Evolutionary conservation across 805 yeast species (phyloP), one percentile per base, ranked within the genome.

Genomic region (Candida ovalis): DNA sequence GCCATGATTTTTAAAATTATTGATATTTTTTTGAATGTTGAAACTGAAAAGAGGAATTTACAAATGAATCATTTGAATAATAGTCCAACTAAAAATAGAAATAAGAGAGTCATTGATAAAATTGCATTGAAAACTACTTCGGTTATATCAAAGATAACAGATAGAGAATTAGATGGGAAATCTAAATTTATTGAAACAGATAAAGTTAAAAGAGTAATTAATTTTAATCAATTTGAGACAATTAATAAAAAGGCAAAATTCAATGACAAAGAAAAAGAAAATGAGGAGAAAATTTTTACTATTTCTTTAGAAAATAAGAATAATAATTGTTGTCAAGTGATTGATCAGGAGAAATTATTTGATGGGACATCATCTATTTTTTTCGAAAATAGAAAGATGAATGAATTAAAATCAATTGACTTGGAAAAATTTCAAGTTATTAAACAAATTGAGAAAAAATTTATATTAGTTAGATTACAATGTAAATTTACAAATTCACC

Each of bases 391-490:
- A 19, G 35, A 5, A 22, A 44, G 5, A 30, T 45, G 3, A 28
- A 60, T 10, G 44, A 52, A 19, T 41, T 71, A 4, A 40, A 52
- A 3, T 55, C 56, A 17, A 46, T 46, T 1, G 60, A 63, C 25
- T 45, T 73, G 10, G 32, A 39, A 1, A 27, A 50, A 1, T 50
- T 57, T 41, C 50, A 56, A 7, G 72, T 81, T 0, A 68, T 84
- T 5, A 70, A 75, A 3, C 96, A 88, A 60, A 66, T 86, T 2
- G 88, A 81, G 41, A 58, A 64, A 3, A 86, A 84, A 59, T 87
- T 87, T 57, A 79, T 89, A 8, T 66, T 88, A 4, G 62, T 77
- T 2, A 69, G 63, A 22, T 18, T 55, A 6, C 45, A 44, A 13
- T 22, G 39, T 12, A 30, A 8, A 15, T 19, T 18, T 6, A 25